phyloP scores from a whole-genome alignment of 805 yeast genomes.

The Tetrapisispora pingtungensis region DNA sequence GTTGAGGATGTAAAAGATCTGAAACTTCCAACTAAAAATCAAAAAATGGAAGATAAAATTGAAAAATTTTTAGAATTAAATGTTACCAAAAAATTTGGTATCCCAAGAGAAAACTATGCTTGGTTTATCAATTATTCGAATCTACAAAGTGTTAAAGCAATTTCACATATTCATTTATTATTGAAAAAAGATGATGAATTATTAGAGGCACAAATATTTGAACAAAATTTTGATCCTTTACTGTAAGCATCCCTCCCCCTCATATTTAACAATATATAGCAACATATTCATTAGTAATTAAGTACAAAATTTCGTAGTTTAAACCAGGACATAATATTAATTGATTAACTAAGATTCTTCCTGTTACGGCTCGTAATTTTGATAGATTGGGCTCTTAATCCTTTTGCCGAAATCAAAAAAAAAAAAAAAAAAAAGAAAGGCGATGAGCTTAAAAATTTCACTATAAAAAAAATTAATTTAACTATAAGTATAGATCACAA shows the following conservation, averaged over 20 bases:
- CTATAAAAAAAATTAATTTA: no score
- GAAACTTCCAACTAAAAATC: conserved; percentile 26
- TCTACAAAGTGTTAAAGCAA: conserved; percentile 54
- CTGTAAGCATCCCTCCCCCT: not conserved
- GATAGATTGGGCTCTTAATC: no score
- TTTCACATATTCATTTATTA: conserved; percentile 65
- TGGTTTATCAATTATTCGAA: conserved; percentile 72
- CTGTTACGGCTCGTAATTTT: no score
- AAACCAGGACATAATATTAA: no score
- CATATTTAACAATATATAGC: no score
- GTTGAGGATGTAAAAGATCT: conserved; percentile 39
- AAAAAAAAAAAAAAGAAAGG: no score
- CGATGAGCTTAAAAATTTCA: no score
- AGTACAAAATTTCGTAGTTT: no score
- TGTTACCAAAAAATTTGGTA: conserved; percentile 28
- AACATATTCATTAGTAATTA: no score
- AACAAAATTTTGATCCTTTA: conserved; percentile 3
- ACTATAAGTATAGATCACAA: no score
- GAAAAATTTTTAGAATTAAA: conserved; percentile 39
- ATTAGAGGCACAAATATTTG: conserved; percentile 2
- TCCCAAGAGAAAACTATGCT: conserved; percentile 29
- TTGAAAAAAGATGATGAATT: conserved; percentile 24
- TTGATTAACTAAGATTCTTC: no score
- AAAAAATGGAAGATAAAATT: conserved; percentile 37
- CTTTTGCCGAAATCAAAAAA: no score